Conservation (phyloP, 2,329 filamentous ascomycete genomes). For the Xylariaceae sp. region DNA sequence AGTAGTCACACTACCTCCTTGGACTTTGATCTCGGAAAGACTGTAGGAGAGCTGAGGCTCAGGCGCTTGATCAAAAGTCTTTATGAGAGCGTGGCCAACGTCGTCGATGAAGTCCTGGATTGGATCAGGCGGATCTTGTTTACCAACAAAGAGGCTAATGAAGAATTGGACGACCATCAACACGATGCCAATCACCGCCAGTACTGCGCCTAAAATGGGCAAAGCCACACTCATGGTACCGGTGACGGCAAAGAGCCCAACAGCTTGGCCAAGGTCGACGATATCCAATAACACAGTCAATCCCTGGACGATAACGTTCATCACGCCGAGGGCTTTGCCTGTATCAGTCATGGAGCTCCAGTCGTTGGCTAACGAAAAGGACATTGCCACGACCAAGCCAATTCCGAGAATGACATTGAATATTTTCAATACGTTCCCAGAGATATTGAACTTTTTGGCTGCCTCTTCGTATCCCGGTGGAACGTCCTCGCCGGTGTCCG, state of each 20-base stretch:
- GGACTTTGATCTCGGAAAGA: background rate
- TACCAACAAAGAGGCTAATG: background rate
- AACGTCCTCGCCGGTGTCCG: background rate
- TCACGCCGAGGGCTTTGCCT: background rate
- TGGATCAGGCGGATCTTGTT: background rate
- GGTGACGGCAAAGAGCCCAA: background rate
- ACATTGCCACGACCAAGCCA: background rate
- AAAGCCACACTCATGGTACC: background rate
- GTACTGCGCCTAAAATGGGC: background rate
- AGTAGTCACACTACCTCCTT: background rate
- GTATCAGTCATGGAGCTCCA: background rate
- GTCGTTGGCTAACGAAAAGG: background rate
- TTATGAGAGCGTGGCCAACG: background rate
- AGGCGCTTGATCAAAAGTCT: background rate
- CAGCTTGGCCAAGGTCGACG: background rate
- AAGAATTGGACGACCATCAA: slow-evolving; percentile 1
- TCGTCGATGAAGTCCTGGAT: background rate
- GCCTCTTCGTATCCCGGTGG: background rate
- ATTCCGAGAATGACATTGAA: background rate
- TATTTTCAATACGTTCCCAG: background rate
- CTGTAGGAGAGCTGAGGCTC: background rate
- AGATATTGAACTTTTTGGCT: background rate
- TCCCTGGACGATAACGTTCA: background rate
- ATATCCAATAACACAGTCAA: background rate
- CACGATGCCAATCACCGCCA: background rate